Evolutionary conservation across 2,329 filamentous ascomycete genomes (phyloP).

Genomic region (Fusarium tricinctum): DNA sequence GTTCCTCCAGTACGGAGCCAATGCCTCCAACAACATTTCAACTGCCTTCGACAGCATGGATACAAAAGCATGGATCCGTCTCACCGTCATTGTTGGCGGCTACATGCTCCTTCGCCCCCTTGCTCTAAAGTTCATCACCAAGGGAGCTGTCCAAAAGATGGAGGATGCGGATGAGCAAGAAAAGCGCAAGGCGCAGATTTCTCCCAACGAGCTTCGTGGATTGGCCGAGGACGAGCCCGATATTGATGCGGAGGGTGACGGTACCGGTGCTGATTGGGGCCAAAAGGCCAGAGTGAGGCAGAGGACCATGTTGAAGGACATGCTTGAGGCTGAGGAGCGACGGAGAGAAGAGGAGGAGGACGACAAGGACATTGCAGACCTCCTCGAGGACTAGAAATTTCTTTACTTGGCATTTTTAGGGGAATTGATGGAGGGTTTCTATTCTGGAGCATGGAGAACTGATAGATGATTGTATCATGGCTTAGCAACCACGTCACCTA

Average conservation of each 20-base stretch:
- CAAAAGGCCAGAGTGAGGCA: conserved; percentile 78
- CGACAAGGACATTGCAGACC: conserved; percentile 82
- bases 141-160: conserved; percentile 73
- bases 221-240: conserved; percentile 67
- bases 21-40: conserved; percentile 63
- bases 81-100: conserved; percentile 78
- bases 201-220: conserved; percentile 75
- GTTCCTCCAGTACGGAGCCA: conserved; percentile 55
- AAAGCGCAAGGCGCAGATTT: conserved; percentile 70
- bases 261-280: conserved; percentile 73
- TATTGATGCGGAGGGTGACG: conserved; percentile 61
- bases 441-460: conserved; percentile 11
- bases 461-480: conserved; percentile 12
- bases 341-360: conserved; percentile 73
- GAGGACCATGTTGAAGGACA: conserved; percentile 74
- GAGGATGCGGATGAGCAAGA: conserved; percentile 68
- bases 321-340: conserved; percentile 74
- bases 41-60: conserved; percentile 66
- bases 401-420: neutral
- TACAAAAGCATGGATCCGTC: conserved; percentile 72
- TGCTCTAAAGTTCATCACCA: conserved; percentile 75
- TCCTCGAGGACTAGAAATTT: conserved; percentile 67
- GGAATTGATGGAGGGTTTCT: conserved; percentile 11
- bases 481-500: conserved; percentile 6
- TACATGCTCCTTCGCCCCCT: conserved; percentile 83